Conservation (phyloP, 1,139 yeast genomes). For the Candida pseudocylindracea region DNA sequence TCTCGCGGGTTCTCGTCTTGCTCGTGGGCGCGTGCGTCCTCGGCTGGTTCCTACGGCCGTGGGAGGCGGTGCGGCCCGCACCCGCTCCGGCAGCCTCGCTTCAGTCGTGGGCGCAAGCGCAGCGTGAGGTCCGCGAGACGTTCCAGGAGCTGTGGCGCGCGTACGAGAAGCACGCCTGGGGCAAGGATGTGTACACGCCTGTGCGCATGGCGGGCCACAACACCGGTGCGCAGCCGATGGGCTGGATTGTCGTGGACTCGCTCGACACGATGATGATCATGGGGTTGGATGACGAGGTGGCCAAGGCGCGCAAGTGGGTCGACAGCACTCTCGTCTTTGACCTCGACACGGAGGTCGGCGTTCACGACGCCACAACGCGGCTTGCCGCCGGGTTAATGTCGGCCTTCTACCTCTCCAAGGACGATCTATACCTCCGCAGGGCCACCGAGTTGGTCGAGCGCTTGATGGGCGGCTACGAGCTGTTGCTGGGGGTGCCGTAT, state of each 20-base stretch:
- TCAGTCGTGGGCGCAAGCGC: conserved; percentile 9
- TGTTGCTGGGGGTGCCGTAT: conserved; percentile 50
- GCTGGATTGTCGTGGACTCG: conserved; percentile 89
- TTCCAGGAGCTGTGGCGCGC: conserved; percentile 66
- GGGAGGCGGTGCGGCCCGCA: no score
- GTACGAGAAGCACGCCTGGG: conserved; percentile 68
- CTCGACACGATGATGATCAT: conserved; percentile 68
- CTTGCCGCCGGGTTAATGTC: conserved; percentile 85
- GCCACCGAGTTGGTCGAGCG: conserved; percentile 58
- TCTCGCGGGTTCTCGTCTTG: conserved; percentile 17
- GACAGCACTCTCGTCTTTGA: conserved; percentile 21
- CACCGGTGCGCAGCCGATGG: conserved; percentile 70
- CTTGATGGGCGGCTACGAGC: conserved; percentile 42
- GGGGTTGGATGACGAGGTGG: conserved; percentile 49
- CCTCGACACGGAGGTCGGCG: conserved; percentile 56
- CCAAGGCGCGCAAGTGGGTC: conserved; percentile 57
- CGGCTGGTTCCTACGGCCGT: conserved; percentile 5
- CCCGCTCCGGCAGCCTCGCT: conserved; percentile 1
- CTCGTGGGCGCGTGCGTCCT: conserved; percentile 16
- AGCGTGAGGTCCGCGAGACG: conserved; percentile 32
- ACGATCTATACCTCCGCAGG: conserved; percentile 50
- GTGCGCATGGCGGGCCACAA: conserved; percentile 38
- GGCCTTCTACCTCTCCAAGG: conserved; percentile 52
- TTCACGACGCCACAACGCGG: conserved; percentile 83
- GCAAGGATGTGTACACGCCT: conserved; percentile 46